Percentiles rank a stretch among this genome's conserved stretches.
phyloP scores from a whole-genome alignment of 2,329 filamentous ascomycete genomes.

The Plenodomus biglobosus region DNA sequence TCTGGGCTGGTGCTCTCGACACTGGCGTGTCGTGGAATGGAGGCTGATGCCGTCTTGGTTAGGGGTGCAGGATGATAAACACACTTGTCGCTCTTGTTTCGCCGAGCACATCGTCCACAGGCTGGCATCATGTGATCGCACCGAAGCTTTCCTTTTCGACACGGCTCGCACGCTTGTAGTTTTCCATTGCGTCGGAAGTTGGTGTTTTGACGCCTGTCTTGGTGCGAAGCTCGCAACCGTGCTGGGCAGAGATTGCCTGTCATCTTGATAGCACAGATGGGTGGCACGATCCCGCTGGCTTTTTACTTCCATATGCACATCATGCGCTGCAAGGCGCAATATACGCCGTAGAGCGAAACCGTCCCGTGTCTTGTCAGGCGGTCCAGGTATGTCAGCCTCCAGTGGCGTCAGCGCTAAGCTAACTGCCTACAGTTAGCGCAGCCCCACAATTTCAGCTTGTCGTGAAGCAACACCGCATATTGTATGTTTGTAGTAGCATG shows the following conservation, averaged over 20 bases:
- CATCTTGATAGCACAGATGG: slow-evolving; percentile 4
- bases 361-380: neutral
- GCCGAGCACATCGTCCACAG: slow-evolving; percentile 37
- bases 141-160: slow-evolving; percentile 39
- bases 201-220: slow-evolving; percentile 30
- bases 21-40: slow-evolving; percentile 16
- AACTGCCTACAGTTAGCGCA: neutral
- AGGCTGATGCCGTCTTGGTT: slow-evolving; percentile 23
- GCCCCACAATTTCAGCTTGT: too few species aligned
- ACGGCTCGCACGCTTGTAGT: slow-evolving; percentile 43
- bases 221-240: slow-evolving; percentile 27
- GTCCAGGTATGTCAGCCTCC: too few species aligned
- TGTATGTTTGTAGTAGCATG: too few species aligned
- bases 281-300: neutral
- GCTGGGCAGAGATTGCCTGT: slow-evolving; percentile 36
- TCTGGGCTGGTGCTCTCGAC: slow-evolving; percentile 11
- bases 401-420: neutral
- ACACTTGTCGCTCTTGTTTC: slow-evolving; percentile 32
- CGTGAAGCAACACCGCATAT: too few species aligned
- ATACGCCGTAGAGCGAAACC: neutral
- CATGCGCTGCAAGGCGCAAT: neutral
- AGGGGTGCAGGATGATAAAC: slow-evolving; percentile 43
- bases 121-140: slow-evolving; percentile 42
- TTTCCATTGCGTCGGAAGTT: slow-evolving; percentile 42
- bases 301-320: neutral